These are phyloP conservation scores for Penicillium coprophilum DNA, from an alignment of 495 filamentous ascomycete species.

Conservation along the genomic window DNA sequence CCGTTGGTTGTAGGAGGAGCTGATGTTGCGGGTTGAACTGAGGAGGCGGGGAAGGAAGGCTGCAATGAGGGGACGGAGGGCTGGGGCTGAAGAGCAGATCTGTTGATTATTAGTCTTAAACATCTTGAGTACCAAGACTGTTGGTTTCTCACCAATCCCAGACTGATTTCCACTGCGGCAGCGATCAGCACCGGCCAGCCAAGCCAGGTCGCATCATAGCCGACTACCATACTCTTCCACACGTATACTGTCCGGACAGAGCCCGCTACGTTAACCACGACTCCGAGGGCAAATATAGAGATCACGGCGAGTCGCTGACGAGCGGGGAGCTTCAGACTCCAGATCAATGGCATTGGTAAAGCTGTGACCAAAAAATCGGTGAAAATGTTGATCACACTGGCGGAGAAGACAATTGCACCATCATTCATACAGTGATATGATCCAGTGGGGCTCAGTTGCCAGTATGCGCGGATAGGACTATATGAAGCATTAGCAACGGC, in stretches of 20 bases:
- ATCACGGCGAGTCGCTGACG: constrained; percentile 57
- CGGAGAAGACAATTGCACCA: constrained; percentile 48
- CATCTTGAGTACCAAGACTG: constrained; percentile 1
- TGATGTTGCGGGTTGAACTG: constrained; percentile 26
- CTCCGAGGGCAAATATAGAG: constrained; percentile 57
- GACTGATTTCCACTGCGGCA: constrained; percentile 55
- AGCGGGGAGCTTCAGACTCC: constrained; percentile 53
- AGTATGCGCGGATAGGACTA: constrained; percentile 56
- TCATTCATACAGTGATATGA: constrained; percentile 52
- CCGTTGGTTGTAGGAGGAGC: constrained; percentile 23
- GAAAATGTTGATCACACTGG: constrained; percentile 58
- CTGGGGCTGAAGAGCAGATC: constrained; percentile 58
- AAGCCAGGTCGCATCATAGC: constrained; percentile 55
- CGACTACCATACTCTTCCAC: constrained; percentile 48
- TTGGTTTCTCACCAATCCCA: constrained; percentile 55
- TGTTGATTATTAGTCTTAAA: constrained; percentile 11
- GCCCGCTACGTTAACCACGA: constrained; percentile 58
- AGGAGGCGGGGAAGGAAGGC: constrained; percentile 44
- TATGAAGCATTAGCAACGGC: constrained; percentile 6
- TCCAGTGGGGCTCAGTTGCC: constrained; percentile 41
- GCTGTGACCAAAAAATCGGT: constrained; percentile 59
- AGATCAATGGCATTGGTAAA: constrained; percentile 59
- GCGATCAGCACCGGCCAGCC: constrained; percentile 54
- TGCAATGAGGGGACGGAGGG: constrained; percentile 53
- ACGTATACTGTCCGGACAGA: constrained; percentile 54